These are phyloP conservation scores for Phytophthora kernoviae DNA, from an alignment of 352 stramenopile species.

Conservation along the genomic window DNA sequence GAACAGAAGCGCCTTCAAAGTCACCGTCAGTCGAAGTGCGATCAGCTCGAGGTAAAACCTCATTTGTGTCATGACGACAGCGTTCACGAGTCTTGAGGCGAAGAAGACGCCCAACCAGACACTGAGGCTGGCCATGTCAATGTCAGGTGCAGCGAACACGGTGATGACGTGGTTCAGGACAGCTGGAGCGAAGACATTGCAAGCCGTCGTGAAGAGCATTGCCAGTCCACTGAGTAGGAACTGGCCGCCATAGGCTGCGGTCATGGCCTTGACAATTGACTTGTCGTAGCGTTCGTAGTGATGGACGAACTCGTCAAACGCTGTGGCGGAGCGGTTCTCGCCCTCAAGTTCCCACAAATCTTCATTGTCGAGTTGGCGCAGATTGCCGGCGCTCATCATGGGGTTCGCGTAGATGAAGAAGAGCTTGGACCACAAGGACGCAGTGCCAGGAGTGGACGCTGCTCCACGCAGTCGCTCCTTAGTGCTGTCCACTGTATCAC, in stretches of 20 bases:
- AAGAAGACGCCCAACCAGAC: conserved; percentile 52
- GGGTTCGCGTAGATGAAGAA: conserved; percentile 53
- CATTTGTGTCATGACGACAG: conserved; percentile 29
- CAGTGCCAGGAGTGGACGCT: conserved; percentile 6
- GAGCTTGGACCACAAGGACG: conserved; percentile 29
- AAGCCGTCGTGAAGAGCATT: conserved; percentile 35
- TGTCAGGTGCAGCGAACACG: conserved; percentile 13
- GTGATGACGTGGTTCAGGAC: conserved; percentile 51
- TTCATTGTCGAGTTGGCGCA: conserved; percentile 40
- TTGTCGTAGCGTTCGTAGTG: conserved; percentile 11
- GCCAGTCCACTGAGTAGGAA: conserved; percentile 37
- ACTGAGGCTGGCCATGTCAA: conserved; percentile 22
- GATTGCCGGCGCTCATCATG: conserved; percentile 47
- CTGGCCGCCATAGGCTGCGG: conserved; percentile 23
- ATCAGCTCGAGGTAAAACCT: conserved; percentile 29
- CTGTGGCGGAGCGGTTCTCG: conserved; percentile 15
- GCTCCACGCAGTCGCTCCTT: conserved; percentile 12
- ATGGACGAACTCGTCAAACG: conserved; percentile 31
- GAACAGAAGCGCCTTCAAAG: conserved; percentile 39
- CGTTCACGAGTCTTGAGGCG: conserved; percentile 32
- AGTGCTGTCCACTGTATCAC: conserved; percentile 4
- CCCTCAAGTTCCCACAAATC: conserved; percentile 48
- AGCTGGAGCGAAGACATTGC: conserved; percentile 43
- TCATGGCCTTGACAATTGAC: conserved; percentile 33
- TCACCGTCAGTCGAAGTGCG: conserved; percentile 27